These are phyloP conservation scores for Evernia prunastri DNA, from an alignment of 495 filamentous ascomycete genomes.

Conservation along the genomic window DNA sequence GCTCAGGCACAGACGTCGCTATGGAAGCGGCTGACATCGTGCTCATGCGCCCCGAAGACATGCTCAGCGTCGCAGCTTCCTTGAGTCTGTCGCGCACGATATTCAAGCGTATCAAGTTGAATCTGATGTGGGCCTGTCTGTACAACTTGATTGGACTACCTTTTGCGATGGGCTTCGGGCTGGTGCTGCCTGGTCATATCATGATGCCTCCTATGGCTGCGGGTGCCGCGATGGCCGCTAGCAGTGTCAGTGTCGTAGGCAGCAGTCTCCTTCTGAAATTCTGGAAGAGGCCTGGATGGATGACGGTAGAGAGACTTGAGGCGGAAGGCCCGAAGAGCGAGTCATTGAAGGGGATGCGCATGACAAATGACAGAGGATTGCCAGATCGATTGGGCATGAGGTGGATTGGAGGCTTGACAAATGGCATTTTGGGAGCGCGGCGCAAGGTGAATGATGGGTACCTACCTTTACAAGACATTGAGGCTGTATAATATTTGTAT, in stretches of 20 bases:
- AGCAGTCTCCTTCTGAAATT: conserved; percentile 78
- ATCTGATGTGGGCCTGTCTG: conserved; percentile 81
- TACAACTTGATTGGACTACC: conserved; percentile 92
- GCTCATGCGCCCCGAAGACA: conserved; percentile 84
- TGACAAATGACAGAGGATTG: conserved; percentile 12
- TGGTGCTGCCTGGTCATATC: conserved; percentile 81
- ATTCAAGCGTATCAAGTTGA: conserved; percentile 88
- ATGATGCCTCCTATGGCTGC: conserved; percentile 92
- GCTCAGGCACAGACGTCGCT: conserved; percentile 90
- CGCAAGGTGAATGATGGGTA: conserved; percentile 20
- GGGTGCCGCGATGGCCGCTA: conserved; percentile 87
- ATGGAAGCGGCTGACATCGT: conserved; percentile 97
- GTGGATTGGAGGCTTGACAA: conserved; percentile 6
- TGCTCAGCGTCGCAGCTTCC: conserved; percentile 84
- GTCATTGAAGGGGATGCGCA: conserved; percentile 24
- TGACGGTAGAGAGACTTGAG: conserved; percentile 65
- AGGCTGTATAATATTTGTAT: conserved; percentile 21
- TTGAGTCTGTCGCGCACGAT: conserved; percentile 77
- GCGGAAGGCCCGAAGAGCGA: conserved; percentile 13
- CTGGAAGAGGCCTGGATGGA: conserved; percentile 84
- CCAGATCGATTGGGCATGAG: conserved; percentile 13
- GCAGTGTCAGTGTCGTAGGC: conserved; percentile 81
- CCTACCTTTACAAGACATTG: conserved; percentile 25
- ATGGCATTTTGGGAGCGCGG: conserved; percentile 5
- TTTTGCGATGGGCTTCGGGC: conserved; percentile 84